A percentile compares a stretch with the other conserved stretches of the same genome.
Conservation (phyloP, 345 rosid genomes). For the Moringa oleifera region DNA sequence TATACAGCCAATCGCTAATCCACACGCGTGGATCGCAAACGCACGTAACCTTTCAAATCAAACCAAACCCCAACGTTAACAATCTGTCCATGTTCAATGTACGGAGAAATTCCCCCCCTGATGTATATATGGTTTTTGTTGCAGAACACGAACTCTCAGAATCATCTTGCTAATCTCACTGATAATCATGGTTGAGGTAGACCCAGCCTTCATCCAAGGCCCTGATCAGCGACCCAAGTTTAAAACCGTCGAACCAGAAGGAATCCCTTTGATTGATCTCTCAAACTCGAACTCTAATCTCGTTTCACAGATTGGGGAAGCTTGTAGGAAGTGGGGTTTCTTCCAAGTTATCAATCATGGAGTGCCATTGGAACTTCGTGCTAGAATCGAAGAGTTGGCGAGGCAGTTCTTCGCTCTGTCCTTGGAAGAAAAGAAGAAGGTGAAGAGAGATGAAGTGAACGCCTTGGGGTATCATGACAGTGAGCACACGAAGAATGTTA, state of each 20-base stretch:
- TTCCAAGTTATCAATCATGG: conserved; percentile 50
- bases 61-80: no score
- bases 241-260: conserved; percentile 24
- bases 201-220: conserved; percentile 41
- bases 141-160: no score
- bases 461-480: conserved; percentile 53
- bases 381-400: conserved; percentile 22
- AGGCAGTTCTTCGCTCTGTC: conserved; percentile 43
- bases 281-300: conserved; percentile 19
- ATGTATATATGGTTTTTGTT: no score
- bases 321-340: conserved; percentile 60
- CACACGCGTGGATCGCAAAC: no score
- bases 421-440: conserved; percentile 44
- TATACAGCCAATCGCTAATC: no score
- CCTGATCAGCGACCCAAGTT: conserved; percentile 32
- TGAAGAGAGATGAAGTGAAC: conserved; percentile 43
- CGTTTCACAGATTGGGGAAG: conserved; percentile 36
- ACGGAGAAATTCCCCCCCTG: no score
- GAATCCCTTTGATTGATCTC: conserved; percentile 47
- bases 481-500: conserved; percentile 63
- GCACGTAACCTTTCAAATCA: no score
- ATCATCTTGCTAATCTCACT: not conserved
- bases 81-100: conserved; percentile 9
- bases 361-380: conserved; percentile 29
- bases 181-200: conserved; percentile 33